These are phyloP conservation scores for Ogataea neopini DNA, from an alignment of 805 yeast genomes.

Conservation along the genomic window DNA sequence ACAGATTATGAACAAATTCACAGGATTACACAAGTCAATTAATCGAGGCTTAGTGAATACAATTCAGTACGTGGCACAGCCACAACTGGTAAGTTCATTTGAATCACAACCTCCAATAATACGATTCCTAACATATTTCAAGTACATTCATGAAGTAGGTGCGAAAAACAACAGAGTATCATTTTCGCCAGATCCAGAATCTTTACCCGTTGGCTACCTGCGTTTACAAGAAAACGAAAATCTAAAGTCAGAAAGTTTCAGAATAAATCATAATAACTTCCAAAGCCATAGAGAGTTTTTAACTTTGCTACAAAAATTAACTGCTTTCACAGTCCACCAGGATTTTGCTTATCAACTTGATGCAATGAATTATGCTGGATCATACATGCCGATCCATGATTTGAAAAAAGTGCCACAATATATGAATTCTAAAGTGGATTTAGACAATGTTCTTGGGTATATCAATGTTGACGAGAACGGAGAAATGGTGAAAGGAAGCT, in stretches of 20 bases:
- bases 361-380: conserved; percentile 50
- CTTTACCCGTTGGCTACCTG: conserved; percentile 29
- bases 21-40: conserved; percentile 9
- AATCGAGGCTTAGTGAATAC: conserved; percentile 27
- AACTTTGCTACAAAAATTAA: conserved; percentile 24
- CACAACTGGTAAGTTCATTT: conserved; percentile 27
- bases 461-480: conserved; percentile 59
- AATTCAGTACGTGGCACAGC: conserved; percentile 24
- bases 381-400: conserved; percentile 72
- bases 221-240: not conserved
- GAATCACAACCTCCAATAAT: not conserved
- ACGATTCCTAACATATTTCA: conserved; percentile 2
- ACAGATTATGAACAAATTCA: conserved; percentile 4
- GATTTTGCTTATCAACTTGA: conserved; percentile 60
- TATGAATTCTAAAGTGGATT: conserved; percentile 58
- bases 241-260: not conserved
- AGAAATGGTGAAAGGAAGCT: conserved; percentile 53
- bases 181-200: conserved; percentile 30
- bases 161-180: conserved; percentile 25
- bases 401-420: conserved; percentile 62
- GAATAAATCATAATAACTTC: conserved; percentile 28
- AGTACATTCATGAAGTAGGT: conserved; percentile 27
- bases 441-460: conserved; percentile 71
- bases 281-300: conserved; percentile 30
- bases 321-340: conserved; percentile 31